phyloP scores from a whole-genome alignment of 2,329 filamentous ascomycete species.

The Paraconiothyrium sp. region DNA sequence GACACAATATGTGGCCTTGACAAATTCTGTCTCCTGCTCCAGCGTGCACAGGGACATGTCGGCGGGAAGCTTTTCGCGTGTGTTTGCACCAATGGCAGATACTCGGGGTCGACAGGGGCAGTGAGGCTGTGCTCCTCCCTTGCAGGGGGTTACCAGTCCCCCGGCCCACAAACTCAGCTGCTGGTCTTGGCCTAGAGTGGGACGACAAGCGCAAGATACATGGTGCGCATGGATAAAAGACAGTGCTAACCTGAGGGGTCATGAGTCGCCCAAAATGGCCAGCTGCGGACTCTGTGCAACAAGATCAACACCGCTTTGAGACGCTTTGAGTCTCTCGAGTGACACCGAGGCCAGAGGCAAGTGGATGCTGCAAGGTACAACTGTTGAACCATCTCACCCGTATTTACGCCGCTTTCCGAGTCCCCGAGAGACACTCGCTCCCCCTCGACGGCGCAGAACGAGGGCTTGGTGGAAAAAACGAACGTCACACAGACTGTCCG shows the following conservation, averaged over 20 bases:
- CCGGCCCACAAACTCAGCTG: conserved; percentile 22
- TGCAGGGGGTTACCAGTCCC: conserved; percentile 28
- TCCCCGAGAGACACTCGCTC: conserved; percentile 37
- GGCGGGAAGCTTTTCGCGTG: conserved; percentile 1
- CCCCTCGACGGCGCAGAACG: conserved; percentile 44
- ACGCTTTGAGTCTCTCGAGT: conserved; percentile 39
- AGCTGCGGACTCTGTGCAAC: conserved; percentile 36
- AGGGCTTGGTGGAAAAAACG: conserved; percentile 28
- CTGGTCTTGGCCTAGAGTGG: conserved; percentile 22
- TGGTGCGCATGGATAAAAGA: conserved; percentile 21
- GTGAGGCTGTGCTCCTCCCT: conserved; percentile 28
- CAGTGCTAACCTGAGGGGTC: conserved; percentile 23
- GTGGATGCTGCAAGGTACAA: conserved; percentile 48
- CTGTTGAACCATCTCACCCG: conserved; percentile 28
- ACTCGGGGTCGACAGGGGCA: conserved; percentile 13
- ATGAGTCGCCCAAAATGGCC: conserved; percentile 34
- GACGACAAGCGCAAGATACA: conserved; percentile 18
- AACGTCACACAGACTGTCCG: conserved; percentile 34
- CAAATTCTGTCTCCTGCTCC: neutral
- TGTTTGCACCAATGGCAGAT: conserved; percentile 16
- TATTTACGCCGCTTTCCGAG: conserved; percentile 36
- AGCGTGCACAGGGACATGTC: neutral
- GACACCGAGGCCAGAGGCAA: conserved; percentile 35
- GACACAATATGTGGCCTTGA: conserved; percentile 5
- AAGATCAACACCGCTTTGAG: conserved; percentile 35